Conservation (phyloP, 2,329 filamentous ascomycete genomes). For the Fusarium temperatum region DNA sequence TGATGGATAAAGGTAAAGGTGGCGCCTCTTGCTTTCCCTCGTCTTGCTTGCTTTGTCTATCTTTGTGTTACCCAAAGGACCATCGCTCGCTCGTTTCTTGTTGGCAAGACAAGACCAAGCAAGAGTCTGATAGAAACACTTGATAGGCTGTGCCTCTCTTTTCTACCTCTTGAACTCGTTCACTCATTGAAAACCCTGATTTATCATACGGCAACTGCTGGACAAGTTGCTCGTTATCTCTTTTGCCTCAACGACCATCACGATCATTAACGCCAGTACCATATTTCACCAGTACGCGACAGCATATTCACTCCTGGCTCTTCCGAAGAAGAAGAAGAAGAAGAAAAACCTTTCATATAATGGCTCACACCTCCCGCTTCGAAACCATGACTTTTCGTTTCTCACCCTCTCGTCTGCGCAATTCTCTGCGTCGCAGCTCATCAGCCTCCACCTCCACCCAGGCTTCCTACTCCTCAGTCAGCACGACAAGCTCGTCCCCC, state of each 20-base stretch:
- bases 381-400: conserved; percentile 61
- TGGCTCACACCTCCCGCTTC: conserved; percentile 53
- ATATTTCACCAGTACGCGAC: not conserved
- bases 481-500: conserved; percentile 55
- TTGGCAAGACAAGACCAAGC: conserved; percentile 4
- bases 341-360: not conserved
- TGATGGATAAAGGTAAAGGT: conserved; percentile 18
- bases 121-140: conserved; percentile 21
- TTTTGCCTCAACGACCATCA: not conserved
- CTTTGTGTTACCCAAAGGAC: conserved; percentile 23
- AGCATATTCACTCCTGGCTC: not conserved
- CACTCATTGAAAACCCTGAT: conserved; percentile 13
- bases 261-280: conserved; percentile 1
- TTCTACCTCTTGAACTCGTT: conserved; percentile 9
- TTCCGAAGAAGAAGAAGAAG: not conserved
- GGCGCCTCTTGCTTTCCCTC: not conserved
- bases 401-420: conserved; percentile 58
- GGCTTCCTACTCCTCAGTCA: conserved; percentile 54
- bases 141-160: conserved; percentile 39
- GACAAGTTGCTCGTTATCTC: conserved; percentile 33
- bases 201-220: conserved; percentile 30
- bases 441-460: conserved; percentile 50
- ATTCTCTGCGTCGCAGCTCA: conserved; percentile 62
- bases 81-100: conserved; percentile 20
- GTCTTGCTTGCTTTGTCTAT: conserved; percentile 1